Percentiles rank a stretch among this genome's conserved stretches.
Evolutionary conservation across 1,139 yeast genomes (phyloP).

Genomic region (Kazachstania sp.): DNA sequence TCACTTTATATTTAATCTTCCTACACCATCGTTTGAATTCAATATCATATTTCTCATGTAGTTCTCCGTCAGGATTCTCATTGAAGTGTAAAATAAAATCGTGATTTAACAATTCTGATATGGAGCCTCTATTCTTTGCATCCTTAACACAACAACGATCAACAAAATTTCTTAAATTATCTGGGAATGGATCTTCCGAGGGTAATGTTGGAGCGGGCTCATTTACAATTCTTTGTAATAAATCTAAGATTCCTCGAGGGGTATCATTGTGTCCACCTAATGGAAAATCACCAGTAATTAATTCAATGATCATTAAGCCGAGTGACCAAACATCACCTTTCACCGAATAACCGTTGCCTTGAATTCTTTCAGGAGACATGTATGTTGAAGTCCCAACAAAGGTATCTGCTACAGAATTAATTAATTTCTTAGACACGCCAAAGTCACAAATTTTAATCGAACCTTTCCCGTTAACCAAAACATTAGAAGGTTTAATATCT

Average conservation of each 20-base stretch:
- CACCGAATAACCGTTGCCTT: conserved; percentile 85
- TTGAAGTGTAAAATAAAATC: conserved; percentile 25
- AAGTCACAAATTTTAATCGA: conserved; percentile 82
- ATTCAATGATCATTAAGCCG: conserved; percentile 80
- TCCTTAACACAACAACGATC: conserved; percentile 59
- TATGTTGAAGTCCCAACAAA: conserved; percentile 96
- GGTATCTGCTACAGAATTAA: conserved; percentile 89
- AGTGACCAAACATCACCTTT: conserved; percentile 98
- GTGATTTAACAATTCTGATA: conserved; percentile 45
- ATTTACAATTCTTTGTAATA: conserved; percentile 84
- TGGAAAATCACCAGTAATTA: conserved; percentile 75
- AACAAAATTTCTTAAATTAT: conserved; percentile 52
- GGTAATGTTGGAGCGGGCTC: conserved; percentile 80
- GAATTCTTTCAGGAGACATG: conserved; percentile 97
- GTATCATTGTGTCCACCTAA: conserved; percentile 47
- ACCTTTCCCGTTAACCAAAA: conserved; percentile 69
- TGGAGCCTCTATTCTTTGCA: conserved; percentile 53
- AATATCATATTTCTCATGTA: conserved; percentile 14
- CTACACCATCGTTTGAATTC: conserved; percentile 31
- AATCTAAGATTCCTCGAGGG: conserved; percentile 82
- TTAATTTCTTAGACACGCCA: conserved; percentile 86
- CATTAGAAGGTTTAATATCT: conserved; percentile 88
- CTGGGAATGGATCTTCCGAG: conserved; percentile 32
- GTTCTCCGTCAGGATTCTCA: conserved; percentile 2
- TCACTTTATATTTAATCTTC: conserved; percentile 22